phyloP scores from a whole-genome alignment of 2,329 filamentous ascomycete species.

The Rachicladosporium sp. region DNA sequence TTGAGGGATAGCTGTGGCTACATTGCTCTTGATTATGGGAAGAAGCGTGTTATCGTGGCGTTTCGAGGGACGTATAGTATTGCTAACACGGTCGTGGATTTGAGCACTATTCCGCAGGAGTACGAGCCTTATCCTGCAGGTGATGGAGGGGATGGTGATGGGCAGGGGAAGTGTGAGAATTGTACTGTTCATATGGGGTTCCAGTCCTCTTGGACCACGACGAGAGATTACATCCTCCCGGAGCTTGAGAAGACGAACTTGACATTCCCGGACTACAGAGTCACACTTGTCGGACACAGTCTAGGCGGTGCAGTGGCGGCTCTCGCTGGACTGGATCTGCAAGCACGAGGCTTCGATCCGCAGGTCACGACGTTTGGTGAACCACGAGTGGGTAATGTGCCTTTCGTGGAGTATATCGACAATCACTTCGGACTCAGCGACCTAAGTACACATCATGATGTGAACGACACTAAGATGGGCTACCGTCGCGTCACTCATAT shows the following conservation, averaged over 20 bases:
- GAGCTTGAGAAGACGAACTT: constrained; percentile 47
- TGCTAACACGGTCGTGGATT: constrained; percentile 77
- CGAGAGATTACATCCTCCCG: constrained; percentile 56
- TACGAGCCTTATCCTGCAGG: constrained; percentile 72
- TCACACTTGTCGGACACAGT: constrained; percentile 79
- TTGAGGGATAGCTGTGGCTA: constrained; percentile 89
- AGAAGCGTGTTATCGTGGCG: constrained; percentile 62
- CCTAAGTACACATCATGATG: constrained; percentile 6
- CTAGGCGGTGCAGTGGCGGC: constrained; percentile 85
- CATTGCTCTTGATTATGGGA: constrained; percentile 68
- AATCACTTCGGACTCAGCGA: constrained; percentile 31
- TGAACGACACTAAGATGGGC: constrained; percentile 11
- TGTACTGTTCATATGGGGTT: constrained; percentile 93
- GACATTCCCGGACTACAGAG: constrained; percentile 56
- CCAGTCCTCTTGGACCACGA: constrained; percentile 67
- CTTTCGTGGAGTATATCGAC: constrained; percentile 43
- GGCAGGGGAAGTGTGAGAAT: constrained; percentile 53
- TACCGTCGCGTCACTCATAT: constrained; percentile 66
- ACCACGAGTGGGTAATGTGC: constrained; percentile 50
- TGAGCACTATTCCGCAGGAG: constrained; percentile 77
- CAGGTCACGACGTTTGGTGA: constrained; percentile 86
- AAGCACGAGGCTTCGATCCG: constrained; percentile 60
- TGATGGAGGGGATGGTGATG: constrained; percentile 22
- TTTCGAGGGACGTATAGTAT: constrained; percentile 93
- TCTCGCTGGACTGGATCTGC: constrained; percentile 72